Conservation (phyloP, 2,329 filamentous ascomycete genomes). For the Parafenestella ontariensis region DNA sequence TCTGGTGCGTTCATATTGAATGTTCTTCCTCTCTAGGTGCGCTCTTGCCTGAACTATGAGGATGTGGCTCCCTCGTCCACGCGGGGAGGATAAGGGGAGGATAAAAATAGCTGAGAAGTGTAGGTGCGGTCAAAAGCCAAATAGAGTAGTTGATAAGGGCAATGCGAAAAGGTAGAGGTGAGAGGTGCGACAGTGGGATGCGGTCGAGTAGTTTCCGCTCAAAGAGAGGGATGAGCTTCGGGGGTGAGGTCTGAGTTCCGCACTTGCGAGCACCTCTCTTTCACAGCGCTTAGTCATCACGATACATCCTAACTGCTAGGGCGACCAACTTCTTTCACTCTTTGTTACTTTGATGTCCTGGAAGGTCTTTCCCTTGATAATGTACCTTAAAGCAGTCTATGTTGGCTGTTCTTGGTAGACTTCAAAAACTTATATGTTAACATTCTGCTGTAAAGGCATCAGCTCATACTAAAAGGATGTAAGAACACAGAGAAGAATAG, state of each 20-base stretch:
- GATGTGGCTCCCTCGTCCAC: constrained; percentile 2
- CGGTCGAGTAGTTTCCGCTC: background rate
- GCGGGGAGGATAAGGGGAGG: constrained; percentile 1
- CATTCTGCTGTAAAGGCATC: no score
- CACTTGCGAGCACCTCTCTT: background rate
- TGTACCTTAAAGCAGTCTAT: no score
- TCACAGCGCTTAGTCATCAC: background rate
- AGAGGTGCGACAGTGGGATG: background rate
- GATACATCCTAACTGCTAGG: background rate
- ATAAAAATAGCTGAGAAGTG: background rate
- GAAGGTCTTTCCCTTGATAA: no score
- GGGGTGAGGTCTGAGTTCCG: constrained; percentile 14
- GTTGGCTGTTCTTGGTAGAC: no score
- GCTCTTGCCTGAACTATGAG: constrained; percentile 2
- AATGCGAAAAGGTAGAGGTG: background rate
- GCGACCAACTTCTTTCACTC: background rate
- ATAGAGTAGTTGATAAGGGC: background rate
- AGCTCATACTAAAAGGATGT: no score
- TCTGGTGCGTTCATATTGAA: constrained; percentile 49
- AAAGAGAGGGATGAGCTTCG: constrained; percentile 7
- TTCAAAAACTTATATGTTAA: no score
- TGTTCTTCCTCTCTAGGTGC: constrained; percentile 6
- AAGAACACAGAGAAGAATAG: no score
- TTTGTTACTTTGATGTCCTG: background rate
- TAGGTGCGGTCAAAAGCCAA: background rate